Base-by-base conservation (phyloP, 2,329 filamentous ascomycete species). In the Diaporthe vaccinii region DNA sequence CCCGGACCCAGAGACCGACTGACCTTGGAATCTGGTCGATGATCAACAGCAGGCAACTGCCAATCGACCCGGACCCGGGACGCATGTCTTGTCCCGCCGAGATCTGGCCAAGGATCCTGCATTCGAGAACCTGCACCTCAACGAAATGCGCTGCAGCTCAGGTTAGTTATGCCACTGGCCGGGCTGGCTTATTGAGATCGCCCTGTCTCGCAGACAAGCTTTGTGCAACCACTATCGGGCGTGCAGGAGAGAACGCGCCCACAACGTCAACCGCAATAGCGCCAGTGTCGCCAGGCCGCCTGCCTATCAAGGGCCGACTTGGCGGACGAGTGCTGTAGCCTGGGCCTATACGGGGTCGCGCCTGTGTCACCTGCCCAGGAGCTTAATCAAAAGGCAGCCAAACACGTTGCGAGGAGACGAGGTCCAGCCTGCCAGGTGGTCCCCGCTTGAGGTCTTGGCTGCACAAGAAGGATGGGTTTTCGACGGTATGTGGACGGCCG, bases 291-390 rank as follows among this genome's bases (percentile, higher is more conserved):
- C 36, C 65, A 68, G 14, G 46, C 4, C 31, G 65, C 46, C 65
- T 68, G 46, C 65, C 65, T 68, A 68, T 68, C 46, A 68, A 36
- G 22, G 46, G 31, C 65, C 34, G 46, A 28, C 15, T 2, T 53
- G 14, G 31, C 46, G 34, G 34, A 25, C 46, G 28, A 53, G 65
- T 36, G 65, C 65, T n/a, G 22, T 2, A 25, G 46, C 31, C 44
- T 25, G 46, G 14, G 65, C 65, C 46, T 53, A 53, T 68, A 68
- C 65, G 65, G 46, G 65, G 46, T 68, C 46, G 65, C 34, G 46
- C 46, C 46, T 39, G 65, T 68, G 65, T 53, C 65, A 68, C 65
- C 65, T 68, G 65, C 46, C 15, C 22, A 36, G 65, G 28, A 39
- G 65, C 28, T 68, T 68, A 53, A 39, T 68, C 8, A 25, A 51